Conservation (phyloP, 2,329 filamentous ascomycete genomes). For the Thielaviopsis euricoi region DNA sequence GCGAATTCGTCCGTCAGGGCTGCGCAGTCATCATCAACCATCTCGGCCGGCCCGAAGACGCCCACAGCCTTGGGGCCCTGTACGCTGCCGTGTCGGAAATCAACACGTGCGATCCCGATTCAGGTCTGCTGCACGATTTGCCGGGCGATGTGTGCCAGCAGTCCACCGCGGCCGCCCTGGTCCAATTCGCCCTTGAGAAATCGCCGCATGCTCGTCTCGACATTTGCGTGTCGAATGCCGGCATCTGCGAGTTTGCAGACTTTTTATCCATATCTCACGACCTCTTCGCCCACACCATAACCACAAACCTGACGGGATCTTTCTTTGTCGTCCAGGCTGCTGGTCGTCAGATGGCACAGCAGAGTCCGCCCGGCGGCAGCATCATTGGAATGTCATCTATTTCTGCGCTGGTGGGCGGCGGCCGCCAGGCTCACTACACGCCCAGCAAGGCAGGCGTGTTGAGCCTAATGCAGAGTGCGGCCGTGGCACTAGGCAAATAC, state of each 20-base stretch:
- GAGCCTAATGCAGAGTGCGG: slow-evolving; percentile 68
- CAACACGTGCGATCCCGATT: slow-evolving; percentile 16
- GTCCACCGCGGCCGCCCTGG: slow-evolving; percentile 51
- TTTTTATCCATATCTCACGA: slow-evolving; percentile 59
- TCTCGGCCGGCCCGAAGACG: slow-evolving; percentile 41
- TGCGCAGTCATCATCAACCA: slow-evolving; percentile 70
- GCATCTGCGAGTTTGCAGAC: slow-evolving; percentile 74
- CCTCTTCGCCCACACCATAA: slow-evolving; percentile 54
- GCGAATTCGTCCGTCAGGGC: slow-evolving; percentile 64
- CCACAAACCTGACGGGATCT: slow-evolving; percentile 73
- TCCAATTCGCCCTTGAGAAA: slow-evolving; percentile 44
- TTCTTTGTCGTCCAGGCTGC: slow-evolving; percentile 79
- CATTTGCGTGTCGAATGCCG: slow-evolving; percentile 77
- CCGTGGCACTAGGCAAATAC: slow-evolving; percentile 61
- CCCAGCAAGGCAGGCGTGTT: slow-evolving; percentile 74
- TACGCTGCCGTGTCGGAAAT: slow-evolving; percentile 33
- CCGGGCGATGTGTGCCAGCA: slow-evolving; percentile 64
- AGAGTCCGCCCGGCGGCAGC: slow-evolving; percentile 52
- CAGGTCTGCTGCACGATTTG: slow-evolving; percentile 40
- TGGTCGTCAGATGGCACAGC: slow-evolving; percentile 60
- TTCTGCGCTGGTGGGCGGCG: slow-evolving; percentile 61
- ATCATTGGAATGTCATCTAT: slow-evolving; percentile 67
- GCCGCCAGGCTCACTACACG: slow-evolving; percentile 68
- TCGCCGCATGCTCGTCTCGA: slow-evolving; percentile 44
- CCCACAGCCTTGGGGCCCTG: slow-evolving; percentile 34